These are phyloP conservation scores for Aegilops bicornis DNA, from an alignment of 176 grass and related monocot species.

Conservation along the genomic window DNA sequence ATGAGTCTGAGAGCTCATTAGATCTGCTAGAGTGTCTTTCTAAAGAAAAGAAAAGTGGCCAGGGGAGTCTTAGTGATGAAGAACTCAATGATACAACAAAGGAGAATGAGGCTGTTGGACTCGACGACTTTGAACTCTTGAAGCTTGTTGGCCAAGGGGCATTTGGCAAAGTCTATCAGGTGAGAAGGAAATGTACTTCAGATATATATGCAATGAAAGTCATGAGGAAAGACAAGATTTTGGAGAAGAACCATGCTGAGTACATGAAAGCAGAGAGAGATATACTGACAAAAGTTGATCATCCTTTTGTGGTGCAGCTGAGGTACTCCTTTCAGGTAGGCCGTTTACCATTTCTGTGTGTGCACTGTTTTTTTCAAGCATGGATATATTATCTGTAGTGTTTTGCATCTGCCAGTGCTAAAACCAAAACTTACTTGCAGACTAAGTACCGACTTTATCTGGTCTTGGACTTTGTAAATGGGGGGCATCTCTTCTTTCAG, in stretches of 20 bases:
- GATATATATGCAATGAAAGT: slow-evolving; percentile 99
- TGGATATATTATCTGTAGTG: not conserved
- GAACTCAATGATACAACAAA: slow-evolving; percentile 42
- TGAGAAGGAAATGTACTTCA: slow-evolving; percentile 86
- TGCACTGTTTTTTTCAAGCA: slow-evolving; percentile 16
- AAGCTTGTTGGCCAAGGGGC: slow-evolving; percentile 97
- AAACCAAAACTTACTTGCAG: slow-evolving; percentile 46
- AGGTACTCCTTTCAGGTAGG: slow-evolving; percentile 98
- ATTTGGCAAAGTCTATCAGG: slow-evolving; percentile 98
- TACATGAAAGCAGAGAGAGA: slow-evolving; percentile 99
- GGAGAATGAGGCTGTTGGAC: slow-evolving; percentile 65
- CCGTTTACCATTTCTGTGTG: slow-evolving; percentile 7
- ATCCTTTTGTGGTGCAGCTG: slow-evolving; percentile 95
- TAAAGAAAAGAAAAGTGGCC: slow-evolving; percentile 48
- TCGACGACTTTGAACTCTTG: slow-evolving; percentile 87
- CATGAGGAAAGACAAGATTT: slow-evolving; percentile 97
- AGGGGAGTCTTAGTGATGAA: slow-evolving; percentile 44
- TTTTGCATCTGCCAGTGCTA: slow-evolving; percentile 20
- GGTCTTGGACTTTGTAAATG: slow-evolving; percentile 95
- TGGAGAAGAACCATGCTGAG: slow-evolving; percentile 97
- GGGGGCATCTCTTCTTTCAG: slow-evolving; percentile 98
- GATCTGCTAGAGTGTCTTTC: slow-evolving; percentile 64
- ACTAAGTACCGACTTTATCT: slow-evolving; percentile 96
- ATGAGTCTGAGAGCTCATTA: slow-evolving; percentile 55
- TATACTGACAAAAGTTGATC: slow-evolving; percentile 96